Evolutionary conservation across 805 yeast species (phyloP), one percentile per base, ranked within the genome.

Genomic region (Metschnikowia cubensis): DNA sequence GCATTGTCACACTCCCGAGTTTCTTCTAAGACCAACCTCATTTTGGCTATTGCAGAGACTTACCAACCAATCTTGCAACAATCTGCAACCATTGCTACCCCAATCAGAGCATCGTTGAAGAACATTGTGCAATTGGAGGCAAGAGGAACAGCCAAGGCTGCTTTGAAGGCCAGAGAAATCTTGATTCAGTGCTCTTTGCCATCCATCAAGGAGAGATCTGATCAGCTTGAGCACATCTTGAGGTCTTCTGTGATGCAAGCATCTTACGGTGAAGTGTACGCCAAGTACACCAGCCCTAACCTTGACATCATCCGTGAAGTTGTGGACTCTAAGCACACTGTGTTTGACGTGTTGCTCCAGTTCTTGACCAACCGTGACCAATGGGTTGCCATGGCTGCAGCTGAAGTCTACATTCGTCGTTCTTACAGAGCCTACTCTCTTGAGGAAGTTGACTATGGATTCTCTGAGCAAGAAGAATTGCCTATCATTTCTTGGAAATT

Each of bases 171-270:
- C 1, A 84, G 98, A 67, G 99, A 95, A 73, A 87, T 95, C 52
- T 80, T 94, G 62, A 94, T 94, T 62, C 96, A 91, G 76, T 94
- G 97, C 68, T 89, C 98, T 31, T 78, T 94, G 72, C 99, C 99
- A 35, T 90, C 98, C 3, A 85, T 90, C 55, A 84, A 88, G 69
- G 99, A 94, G 73, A 84, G 98, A 75, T 85, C 96, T 32, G 97
- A 92, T 68, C 99, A 95, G 75, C 80, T 94, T 65, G 98, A 95
- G 74, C 97, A 92, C 68, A 94, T 94, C 61, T 79, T 94, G 70
- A 84, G 89, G 69, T 83, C 95, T 8, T 84, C 97, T 35, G 98
- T 94, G 44, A 87, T 91, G 60, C 90, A 87, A 60, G 81, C 95
- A 32, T 80, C 85, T 29, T 94, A 91, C 63, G 99, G 98, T 61